Evolutionary conservation across 2,329 filamentous ascomycete species (phyloP), one percentile per base, ranked within the genome.

Genomic region (Cladophialophora exuberans): DNA sequence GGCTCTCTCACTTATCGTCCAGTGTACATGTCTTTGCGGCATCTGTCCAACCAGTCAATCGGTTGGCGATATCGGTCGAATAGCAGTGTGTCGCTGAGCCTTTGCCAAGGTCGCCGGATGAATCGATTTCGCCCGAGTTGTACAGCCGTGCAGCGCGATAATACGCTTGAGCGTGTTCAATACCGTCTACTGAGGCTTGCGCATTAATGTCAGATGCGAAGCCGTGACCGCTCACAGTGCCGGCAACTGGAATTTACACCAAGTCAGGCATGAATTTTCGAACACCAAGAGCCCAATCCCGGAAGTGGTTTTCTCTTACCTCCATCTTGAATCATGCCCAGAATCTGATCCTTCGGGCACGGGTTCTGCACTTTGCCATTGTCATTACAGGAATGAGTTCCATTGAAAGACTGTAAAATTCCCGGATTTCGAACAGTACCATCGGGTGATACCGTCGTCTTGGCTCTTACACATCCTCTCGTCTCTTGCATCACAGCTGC

Each of bases 51-150:
- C 75, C 73, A 13, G 67, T 66, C 36, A 79, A 66, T 39, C 76
- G 69, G 62, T 79, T 80, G 43, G 80, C 79, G 59, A 82, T 69
- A 58, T 82, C 79, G 15, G 69, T 73, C 6, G 73, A 70, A 64
- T 83, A 83, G 69, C 78, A 81, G 57, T 73, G 71, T 15, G 77
- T 79, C 3, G 64, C 62, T 64, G 76, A 69, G 39, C 74, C 74
- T 50, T 70, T 58, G 5, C 51, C 68, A 15, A 75, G 65, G 53
- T 75, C 71, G 1, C 65, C 65, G 4, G 61, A 62, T 0, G 60
- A 4, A 33, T 63, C 66, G 18, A 75, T 62, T 0, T 65, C 66
- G 28, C 73, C 73, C 0, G 73, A 75, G 62, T 76, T 76, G 64
- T 76, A 76, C 39, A 70, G 64, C 22, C 73, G 64, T 6, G 73